Evolutionary conservation across 805 yeast genomes (phyloP).

Genomic region (Tetrapisispora iriomotensis): DNA sequence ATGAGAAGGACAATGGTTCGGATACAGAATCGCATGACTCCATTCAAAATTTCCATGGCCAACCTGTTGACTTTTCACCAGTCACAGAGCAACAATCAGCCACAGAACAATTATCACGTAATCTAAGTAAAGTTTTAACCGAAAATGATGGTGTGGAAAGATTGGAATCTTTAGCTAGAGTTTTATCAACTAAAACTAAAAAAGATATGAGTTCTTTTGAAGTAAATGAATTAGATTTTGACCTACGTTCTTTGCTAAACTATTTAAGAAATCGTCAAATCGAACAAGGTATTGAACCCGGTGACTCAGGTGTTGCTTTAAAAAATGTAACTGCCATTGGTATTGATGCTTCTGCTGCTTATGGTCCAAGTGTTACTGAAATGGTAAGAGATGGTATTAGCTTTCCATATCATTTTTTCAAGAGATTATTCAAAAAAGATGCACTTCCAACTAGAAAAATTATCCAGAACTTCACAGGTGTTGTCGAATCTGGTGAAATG

Average conservation of each 20-base stretch:
- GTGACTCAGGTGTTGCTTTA: slow-evolving; percentile 43
- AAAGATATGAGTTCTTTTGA: slow-evolving; percentile 37
- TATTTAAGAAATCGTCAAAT: slow-evolving; percentile 32
- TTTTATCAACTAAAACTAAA: slow-evolving; percentile 40
- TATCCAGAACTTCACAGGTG: slow-evolving; percentile 35
- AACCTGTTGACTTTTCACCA: background rate
- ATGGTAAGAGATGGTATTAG: slow-evolving; percentile 29
- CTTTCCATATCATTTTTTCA: slow-evolving; percentile 19
- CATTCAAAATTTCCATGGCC: background rate
- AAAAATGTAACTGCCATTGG: slow-evolving; percentile 37
- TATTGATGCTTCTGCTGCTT: slow-evolving; percentile 44
- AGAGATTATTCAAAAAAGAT: slow-evolving; percentile 24
- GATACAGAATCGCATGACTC: slow-evolving; percentile 1
- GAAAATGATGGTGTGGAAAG: slow-evolving; percentile 31
- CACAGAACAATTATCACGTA: slow-evolving; percentile 24
- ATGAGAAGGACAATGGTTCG: slow-evolving; percentile 3
- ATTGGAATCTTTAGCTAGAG: slow-evolving; percentile 41
- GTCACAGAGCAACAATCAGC: slow-evolving; percentile 15
- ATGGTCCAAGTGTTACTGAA: slow-evolving; percentile 39
- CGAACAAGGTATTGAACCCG: slow-evolving; percentile 39
- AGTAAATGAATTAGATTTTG: slow-evolving; percentile 38
- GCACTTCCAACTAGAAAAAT: slow-evolving; percentile 30
- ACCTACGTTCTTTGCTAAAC: slow-evolving; percentile 34
- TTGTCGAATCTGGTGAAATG: slow-evolving; percentile 42
- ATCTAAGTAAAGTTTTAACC: slow-evolving; percentile 25